These are phyloP conservation scores for Poteriospumella lacustris DNA, from an alignment of 108 stramenopile genomes.

Conservation along the genomic window DNA sequence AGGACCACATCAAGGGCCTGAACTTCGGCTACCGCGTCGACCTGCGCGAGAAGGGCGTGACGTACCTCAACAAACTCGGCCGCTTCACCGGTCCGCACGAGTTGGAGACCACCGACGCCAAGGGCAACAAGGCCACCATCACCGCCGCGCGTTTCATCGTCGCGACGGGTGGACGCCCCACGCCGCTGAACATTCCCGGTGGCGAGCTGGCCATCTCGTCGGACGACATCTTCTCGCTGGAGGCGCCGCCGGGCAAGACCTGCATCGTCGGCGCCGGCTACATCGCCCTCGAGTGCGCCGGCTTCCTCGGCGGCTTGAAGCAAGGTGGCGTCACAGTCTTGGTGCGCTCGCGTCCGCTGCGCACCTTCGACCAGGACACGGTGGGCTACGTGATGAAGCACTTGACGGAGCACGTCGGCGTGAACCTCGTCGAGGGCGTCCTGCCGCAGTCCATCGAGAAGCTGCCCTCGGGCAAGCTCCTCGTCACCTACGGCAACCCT, in stretches of 20 bases:
- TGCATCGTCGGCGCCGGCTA: constrained; percentile 94
- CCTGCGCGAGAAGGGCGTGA: constrained; percentile 82
- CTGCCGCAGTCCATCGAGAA: constrained; percentile 25
- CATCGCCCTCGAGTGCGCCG: constrained; percentile 95
- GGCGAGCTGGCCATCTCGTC: constrained; percentile 85
- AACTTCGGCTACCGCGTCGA: constrained; percentile 94
- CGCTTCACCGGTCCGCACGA: constrained; percentile 68
- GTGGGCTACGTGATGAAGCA: constrained; percentile 72
- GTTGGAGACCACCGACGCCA: constrained; percentile 69
- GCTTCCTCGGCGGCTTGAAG: constrained; percentile 84
- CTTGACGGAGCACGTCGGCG: constrained; percentile 71
- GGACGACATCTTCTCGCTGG: constrained; percentile 89
- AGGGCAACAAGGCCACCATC: constrained; percentile 61
- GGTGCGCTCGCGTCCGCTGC: constrained; percentile 83
- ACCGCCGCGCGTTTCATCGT: constrained; percentile 74
- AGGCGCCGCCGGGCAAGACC: constrained; percentile 81
- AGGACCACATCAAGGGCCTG: constrained; percentile 86
- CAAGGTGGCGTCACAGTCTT: constrained; percentile 79
- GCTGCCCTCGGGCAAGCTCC: constrained; percentile 62
- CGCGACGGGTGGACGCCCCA: constrained; percentile 89
- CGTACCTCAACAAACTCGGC: constrained; percentile 81
- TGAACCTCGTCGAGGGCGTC: constrained; percentile 1
- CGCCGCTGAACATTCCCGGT: constrained; percentile 32
- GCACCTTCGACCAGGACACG: constrained; percentile 94
- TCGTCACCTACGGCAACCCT: constrained; percentile 79